Base-by-base conservation (phyloP, 1,284 basidiomycete species). In the Ceratobasidium sp. region DNA sequence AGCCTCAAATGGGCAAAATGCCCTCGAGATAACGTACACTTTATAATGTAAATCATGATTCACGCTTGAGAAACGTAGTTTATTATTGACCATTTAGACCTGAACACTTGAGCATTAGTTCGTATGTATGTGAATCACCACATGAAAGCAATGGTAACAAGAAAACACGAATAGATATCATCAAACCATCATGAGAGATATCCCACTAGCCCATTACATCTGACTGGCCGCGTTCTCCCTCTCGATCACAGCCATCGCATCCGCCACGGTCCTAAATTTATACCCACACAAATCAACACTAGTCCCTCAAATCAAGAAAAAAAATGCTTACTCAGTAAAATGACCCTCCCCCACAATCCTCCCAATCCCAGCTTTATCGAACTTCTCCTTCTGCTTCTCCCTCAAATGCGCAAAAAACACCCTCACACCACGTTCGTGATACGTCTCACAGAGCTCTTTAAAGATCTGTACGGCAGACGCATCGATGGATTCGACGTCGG, bases 401-500 rank as follows among this genome's bases (percentile, higher is more conserved):
- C 89, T 88, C 63, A 96, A 87, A 82, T 96, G 94, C 0, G 94
- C 91, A 80, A 97, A 90, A 84, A 91, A 94, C 31, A 96, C 84
- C 2, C 86, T 88, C 17, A 95, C 94, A 5, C 89, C 90, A 11
- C 94, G 91, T 78, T 90, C 92, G 84, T 88, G 86, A 82, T 95
- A 97, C 15, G 92, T 91, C 79, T 91, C 89, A 53, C 92, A 85
- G 1, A 97, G 84, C 82, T 98, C 96, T 78, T 88, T 86, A 80
- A 98, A 89, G 78, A 97, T 95, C 83, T 96, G 94, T 3, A 92
- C 88, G 13, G 96, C 95, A 33, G 93, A 95, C 11, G 95, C 94
- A 82, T 96, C 95, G 78, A 92, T 91, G 26, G 86, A 88, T 78
- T 95, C 94, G 3, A 95, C 91, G 83, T 95, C 96, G 11, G 92